Conservation (phyloP, 495 filamentous ascomycete species). For the Tuber aestivum region DNA sequence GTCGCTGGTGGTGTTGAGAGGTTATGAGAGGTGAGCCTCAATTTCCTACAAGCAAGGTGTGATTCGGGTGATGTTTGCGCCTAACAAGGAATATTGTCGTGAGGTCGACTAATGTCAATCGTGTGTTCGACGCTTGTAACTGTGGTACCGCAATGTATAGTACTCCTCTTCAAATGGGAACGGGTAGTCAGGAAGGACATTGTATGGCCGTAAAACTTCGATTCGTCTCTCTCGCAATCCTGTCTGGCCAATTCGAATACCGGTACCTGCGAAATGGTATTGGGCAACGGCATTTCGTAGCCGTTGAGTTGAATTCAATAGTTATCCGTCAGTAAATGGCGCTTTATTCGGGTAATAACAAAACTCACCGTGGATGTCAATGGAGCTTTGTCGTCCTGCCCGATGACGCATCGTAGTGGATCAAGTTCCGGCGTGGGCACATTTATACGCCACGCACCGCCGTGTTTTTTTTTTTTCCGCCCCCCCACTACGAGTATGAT, state of each 20-base stretch:
- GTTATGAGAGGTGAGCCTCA: too few relatives aligned
- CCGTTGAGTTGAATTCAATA: slow-evolving; percentile 8
- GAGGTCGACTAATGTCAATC: slow-evolving; percentile 8
- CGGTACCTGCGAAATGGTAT: neutral
- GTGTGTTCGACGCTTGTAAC: slow-evolving; percentile 11
- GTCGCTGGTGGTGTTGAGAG: too few relatives aligned
- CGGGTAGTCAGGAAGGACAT: slow-evolving; percentile 13
- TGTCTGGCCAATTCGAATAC: slow-evolving; percentile 4
- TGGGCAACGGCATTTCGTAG: slow-evolving; percentile 7
- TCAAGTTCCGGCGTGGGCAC: too few relatives aligned
- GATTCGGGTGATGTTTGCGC: neutral
- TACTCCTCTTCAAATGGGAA: slow-evolving; percentile 12
- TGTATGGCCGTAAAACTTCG: slow-evolving; percentile 13
- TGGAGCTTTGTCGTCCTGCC: too few relatives aligned
- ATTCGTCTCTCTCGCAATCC: slow-evolving; percentile 9
- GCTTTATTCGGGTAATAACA: too few relatives aligned
- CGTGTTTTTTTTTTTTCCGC: too few relatives aligned
- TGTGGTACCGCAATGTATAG: slow-evolving; percentile 14
- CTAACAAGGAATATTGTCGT: slow-evolving; percentile 8
- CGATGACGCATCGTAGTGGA: too few relatives aligned
- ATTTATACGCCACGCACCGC: too few relatives aligned
- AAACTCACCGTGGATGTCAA: too few relatives aligned
- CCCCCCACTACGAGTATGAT: too few relatives aligned
- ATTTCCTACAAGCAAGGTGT: too few relatives aligned
- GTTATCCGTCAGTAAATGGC: neutral